Evolutionary conservation across 805 yeast genomes (phyloP).

Genomic region (Candida verbasci): DNA sequence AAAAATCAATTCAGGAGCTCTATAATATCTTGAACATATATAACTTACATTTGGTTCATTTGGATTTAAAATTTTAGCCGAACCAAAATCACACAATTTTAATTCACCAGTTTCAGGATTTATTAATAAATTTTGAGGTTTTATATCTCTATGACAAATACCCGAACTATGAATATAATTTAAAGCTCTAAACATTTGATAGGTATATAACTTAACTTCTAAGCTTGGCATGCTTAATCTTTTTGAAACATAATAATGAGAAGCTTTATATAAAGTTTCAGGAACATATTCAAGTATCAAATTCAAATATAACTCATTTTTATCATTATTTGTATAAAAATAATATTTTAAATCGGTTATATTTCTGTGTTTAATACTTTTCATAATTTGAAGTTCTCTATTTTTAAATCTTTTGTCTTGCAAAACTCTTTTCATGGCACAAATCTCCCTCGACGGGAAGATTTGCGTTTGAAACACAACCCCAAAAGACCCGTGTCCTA

Average conservation of each 20-base stretch:
- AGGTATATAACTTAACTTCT: slow-evolving; percentile 82
- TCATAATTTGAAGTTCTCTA: slow-evolving; percentile 95
- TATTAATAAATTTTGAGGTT: slow-evolving; percentile 83
- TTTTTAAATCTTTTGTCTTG: slow-evolving; percentile 94
- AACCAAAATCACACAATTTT: slow-evolving; percentile 94
- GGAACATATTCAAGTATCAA: slow-evolving; percentile 90
- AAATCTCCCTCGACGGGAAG: slow-evolving; percentile 67
- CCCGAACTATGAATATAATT: slow-evolving; percentile 75
- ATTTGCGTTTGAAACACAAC: slow-evolving; percentile 89
- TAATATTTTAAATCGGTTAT: slow-evolving; percentile 84
- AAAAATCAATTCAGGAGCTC: slow-evolving; percentile 97
- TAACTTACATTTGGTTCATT: slow-evolving; percentile 93
- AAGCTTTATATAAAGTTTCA: slow-evolving; percentile 90
- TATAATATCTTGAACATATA: slow-evolving; percentile 92
- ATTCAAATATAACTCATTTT: slow-evolving; percentile 78
- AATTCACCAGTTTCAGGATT: slow-evolving; percentile 82
- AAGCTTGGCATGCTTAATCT: slow-evolving; percentile 79
- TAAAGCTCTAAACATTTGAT: slow-evolving; percentile 70
- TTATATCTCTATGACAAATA: slow-evolving; percentile 90
- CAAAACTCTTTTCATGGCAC: slow-evolving; percentile 93
- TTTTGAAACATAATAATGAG: slow-evolving; percentile 74
- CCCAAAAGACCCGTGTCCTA: slow-evolving; percentile 99
- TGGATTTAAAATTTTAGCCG: slow-evolving; percentile 87
- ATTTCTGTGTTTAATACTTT: slow-evolving; percentile 77
- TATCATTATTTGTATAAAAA: slow-evolving; percentile 72